Conservation (phyloP, 352 stramenopile genomes). For the Phytopythium montanum region DNA sequence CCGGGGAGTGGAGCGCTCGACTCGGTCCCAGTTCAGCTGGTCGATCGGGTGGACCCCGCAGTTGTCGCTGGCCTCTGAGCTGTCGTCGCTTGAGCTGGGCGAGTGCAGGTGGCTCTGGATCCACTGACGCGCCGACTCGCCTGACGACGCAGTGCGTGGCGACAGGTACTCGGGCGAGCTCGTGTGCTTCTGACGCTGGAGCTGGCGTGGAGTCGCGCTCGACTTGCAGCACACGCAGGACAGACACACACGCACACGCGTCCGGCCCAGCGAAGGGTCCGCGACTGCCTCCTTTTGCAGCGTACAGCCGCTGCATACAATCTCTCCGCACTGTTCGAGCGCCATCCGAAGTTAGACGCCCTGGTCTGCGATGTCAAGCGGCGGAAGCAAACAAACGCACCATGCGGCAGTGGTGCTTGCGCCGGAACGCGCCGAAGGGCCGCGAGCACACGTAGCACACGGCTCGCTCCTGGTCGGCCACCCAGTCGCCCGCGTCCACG, state of each 20-base stretch:
- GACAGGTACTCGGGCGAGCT: neutral
- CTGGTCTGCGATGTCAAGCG: neutral
- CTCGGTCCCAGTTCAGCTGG: neutral
- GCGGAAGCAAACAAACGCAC: conserved; percentile 22
- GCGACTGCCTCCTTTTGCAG: conserved; percentile 61
- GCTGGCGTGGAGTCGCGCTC: conserved; percentile 36
- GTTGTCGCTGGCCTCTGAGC: neutral
- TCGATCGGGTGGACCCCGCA: conserved; percentile 16
- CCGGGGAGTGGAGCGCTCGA: neutral
- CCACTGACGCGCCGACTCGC: conserved; percentile 28
- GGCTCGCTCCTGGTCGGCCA: conserved; percentile 62
- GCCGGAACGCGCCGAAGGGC: conserved; percentile 72
- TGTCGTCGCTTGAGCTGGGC: conserved; percentile 35
- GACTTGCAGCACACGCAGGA: conserved; percentile 45
- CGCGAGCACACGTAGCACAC: conserved; percentile 79
- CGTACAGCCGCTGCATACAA: conserved; percentile 81
- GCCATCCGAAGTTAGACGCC: neutral
- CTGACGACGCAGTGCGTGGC: conserved; percentile 7
- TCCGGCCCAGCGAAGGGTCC: conserved; percentile 44
- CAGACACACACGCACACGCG: conserved; percentile 76
- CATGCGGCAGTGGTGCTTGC: conserved; percentile 88
- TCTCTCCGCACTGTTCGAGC: conserved; percentile 56
- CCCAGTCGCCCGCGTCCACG: conserved; percentile 71
- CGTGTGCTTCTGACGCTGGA: neutral
- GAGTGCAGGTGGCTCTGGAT: conserved; percentile 64